phyloP scores from a whole-genome alignment of 1,139 yeast genomes.

The Suhomyces coccinellae region DNA sequence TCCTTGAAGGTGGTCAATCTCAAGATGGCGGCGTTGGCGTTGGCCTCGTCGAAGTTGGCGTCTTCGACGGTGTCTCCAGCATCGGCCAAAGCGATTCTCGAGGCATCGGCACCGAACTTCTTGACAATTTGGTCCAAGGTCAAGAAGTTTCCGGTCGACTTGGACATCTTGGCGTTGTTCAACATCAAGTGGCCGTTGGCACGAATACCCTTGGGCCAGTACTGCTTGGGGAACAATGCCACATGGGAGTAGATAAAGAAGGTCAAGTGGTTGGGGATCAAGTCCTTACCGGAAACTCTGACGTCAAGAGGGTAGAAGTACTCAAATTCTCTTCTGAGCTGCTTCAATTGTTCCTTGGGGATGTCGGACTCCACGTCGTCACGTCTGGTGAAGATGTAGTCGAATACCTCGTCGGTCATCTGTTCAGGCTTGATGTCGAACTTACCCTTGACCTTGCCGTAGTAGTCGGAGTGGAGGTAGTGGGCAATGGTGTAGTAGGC shows the following conservation, averaged over 20 bases:
- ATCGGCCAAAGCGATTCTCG: constrained; percentile 96
- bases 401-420: constrained; percentile 92
- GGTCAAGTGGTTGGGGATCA: constrained; percentile 95
- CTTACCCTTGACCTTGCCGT: constrained; percentile 75
- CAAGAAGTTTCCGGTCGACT: constrained; percentile 96
- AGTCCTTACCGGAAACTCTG: constrained; percentile 93
- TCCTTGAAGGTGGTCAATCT: constrained; percentile 90
- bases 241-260: constrained; percentile 92
- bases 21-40: constrained; percentile 95
- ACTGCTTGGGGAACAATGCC: constrained; percentile 84
- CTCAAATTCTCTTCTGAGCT: constrained; percentile 89
- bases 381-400: constrained; percentile 78
- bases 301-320: constrained; percentile 93
- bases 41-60: constrained; percentile 95
- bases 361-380: constrained; percentile 62
- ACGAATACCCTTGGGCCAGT: constrained; percentile 95
- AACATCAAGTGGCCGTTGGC: constrained; percentile 94
- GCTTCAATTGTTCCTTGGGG: constrained; percentile 65
- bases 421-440: constrained; percentile 77
- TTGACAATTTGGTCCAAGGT: constrained; percentile 80
- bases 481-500: constrained; percentile 92
- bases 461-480: constrained; percentile 80
- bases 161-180: constrained; percentile 97
- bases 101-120: constrained; percentile 97
- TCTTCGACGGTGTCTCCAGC: constrained; percentile 98